Evolutionary conservation across 257 asterid genomes (phyloP), one percentile per base, ranked within the genome.

Genomic region (Cordia subcordata): DNA sequence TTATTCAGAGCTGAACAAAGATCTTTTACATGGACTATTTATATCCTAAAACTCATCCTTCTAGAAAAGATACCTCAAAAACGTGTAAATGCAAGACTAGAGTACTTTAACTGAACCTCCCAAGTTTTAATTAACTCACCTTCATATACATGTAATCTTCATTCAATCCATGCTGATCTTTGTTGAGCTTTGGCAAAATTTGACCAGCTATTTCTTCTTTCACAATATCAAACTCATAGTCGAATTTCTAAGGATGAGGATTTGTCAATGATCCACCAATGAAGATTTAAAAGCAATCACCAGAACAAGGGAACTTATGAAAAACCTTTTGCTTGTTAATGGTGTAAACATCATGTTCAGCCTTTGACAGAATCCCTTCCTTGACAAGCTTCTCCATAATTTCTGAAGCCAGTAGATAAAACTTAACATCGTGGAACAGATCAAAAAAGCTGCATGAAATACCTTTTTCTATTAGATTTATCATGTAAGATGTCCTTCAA

Each of bases 171-270:
- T 63, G 32, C 53, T 72, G 77, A 68, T 59, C 49, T 65, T 74
- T 81, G 56, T 66, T 74, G 44, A 80, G 77, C 33, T 39, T 53
- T 42, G 57, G 60, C 14, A 60, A 49, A 49, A 32, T 37, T 60
- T 73, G 75, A 13, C 64, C 76, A 42, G 73, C 87, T 27, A 38
- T 53, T 85, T 88, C 96, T 69, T 86, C 87, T 80, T 92, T 88
- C 71, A 92, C 93, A 68, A 74, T 85, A 73, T 81, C 90, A 75
- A 88, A 86, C 70, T 86, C 94, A 61, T 75, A 85, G 61, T 84
- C 81, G 44, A 67, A 72, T 53, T 76, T 82, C 87, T 81, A 55
- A 67, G 64, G 39, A 51, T 32, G 37, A 59, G 66, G 35, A 27
- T 55, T 64, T 58, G 55, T 68, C 53, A 57, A 46, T 33, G 60